These are phyloP conservation scores for Discostella stelligera DNA, from an alignment of 352 stramenopile genomes.

Conservation along the genomic window DNA sequence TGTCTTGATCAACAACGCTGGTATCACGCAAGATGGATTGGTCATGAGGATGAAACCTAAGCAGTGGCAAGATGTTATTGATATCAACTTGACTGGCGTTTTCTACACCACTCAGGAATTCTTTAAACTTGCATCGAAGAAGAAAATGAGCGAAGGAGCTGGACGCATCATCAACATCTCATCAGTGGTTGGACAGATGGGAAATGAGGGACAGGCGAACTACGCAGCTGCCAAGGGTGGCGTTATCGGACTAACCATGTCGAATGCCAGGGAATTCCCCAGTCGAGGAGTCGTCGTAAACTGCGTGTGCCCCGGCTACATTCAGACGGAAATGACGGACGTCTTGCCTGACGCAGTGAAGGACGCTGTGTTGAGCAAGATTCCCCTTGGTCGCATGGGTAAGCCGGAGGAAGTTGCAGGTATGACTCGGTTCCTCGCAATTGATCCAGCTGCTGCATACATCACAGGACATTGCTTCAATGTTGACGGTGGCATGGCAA, in stretches of 20 bases:
- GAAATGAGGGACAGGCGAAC: conserved; percentile 84
- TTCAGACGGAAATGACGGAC: conserved; percentile 86
- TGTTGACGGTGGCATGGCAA: conserved; percentile 87
- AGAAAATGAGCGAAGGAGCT: conserved; percentile 67
- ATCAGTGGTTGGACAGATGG: conserved; percentile 86
- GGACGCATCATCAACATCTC: conserved; percentile 89
- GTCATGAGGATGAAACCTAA: conserved; percentile 86
- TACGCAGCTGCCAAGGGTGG: conserved; percentile 87
- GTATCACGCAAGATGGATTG: conserved; percentile 85
- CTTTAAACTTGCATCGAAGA: conserved; percentile 84
- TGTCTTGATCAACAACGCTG: conserved; percentile 88
- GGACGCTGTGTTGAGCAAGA: conserved; percentile 71
- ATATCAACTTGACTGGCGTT: conserved; percentile 86
- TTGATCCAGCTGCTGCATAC: conserved; percentile 84
- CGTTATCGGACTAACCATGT: conserved; percentile 87
- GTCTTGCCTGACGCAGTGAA: conserved; percentile 65
- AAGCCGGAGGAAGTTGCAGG: conserved; percentile 84
- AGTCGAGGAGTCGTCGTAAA: conserved; percentile 83
- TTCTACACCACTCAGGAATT: conserved; percentile 87
- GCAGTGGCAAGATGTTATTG: conserved; percentile 87
- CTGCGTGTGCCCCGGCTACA: conserved; percentile 87
- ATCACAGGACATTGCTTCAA: conserved; percentile 89
- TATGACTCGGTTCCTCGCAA: conserved; percentile 82
- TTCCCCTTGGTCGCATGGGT: conserved; percentile 84
- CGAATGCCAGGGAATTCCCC: conserved; percentile 88